Percentiles rank a stretch among this genome's conserved stretches.
These are phyloP conservation scores for Yamadazyma triangularis DNA, from an alignment of 1,139 yeast species.

Conservation along the genomic window DNA sequence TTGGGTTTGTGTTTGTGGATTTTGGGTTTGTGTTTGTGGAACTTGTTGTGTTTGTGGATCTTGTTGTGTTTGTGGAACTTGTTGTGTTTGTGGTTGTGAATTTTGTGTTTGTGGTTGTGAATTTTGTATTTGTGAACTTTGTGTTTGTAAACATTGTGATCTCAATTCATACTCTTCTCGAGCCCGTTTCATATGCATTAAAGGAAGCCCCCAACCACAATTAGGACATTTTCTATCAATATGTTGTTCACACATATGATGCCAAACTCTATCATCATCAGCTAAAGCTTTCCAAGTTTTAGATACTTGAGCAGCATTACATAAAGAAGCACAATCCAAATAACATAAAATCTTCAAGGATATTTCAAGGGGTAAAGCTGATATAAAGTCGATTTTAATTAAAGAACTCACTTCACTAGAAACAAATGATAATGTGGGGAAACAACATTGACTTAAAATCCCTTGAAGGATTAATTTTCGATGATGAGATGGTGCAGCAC, in stretches of 20 bases:
- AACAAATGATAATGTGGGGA: conserved; percentile 84
- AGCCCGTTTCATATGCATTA: conserved; percentile 78
- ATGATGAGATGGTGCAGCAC: conserved; percentile 65
- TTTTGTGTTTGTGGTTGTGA: too few species aligned
- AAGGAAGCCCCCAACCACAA: conserved; percentile 98
- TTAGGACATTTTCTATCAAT: conserved; percentile 95
- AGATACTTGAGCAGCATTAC: conserved; percentile 91
- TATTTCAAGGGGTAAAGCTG: conserved; percentile 81
- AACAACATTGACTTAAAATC: conserved; percentile 82
- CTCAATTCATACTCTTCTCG: conserved; percentile 36
- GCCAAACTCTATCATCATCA: conserved; percentile 97
- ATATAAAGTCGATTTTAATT: conserved; percentile 83
- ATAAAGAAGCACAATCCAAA: conserved; percentile 84
- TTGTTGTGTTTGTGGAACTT: too few species aligned
- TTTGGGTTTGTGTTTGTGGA: too few species aligned
- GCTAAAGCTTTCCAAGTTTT: conserved; percentile 83
- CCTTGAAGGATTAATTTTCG: conserved; percentile 80
- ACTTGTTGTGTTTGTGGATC: too few species aligned
- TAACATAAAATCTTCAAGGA: conserved; percentile 81
- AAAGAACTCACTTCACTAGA: conserved; percentile 74
- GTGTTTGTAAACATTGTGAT: too few species aligned
- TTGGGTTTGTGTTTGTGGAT: not conserved
- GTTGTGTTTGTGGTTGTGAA: too few species aligned
- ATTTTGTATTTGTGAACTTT: not conserved
- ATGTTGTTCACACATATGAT: conserved; percentile 97